These are phyloP conservation scores for Cadophora gregata DNA, from an alignment of 2,329 filamentous ascomycete species.

Conservation along the genomic window DNA sequence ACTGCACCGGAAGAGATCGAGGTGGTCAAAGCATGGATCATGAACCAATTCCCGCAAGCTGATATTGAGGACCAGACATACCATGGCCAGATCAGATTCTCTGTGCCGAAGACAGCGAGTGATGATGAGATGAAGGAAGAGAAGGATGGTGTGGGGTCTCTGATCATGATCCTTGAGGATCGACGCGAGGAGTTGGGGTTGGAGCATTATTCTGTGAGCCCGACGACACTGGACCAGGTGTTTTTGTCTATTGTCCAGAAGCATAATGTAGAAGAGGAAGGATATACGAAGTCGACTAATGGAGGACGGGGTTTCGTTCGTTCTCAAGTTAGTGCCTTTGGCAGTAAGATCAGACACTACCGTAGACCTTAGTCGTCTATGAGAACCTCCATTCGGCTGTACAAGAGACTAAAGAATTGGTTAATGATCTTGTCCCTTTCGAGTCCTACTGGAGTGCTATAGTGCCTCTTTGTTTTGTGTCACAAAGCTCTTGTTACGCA, in stretches of 20 bases:
- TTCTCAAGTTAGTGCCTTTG: too few species aligned
- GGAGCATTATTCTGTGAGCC: conserved; percentile 85
- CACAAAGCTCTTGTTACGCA: too few species aligned
- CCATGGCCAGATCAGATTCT: conserved; percentile 89
- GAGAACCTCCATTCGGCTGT: too few species aligned
- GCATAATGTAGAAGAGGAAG: conserved; percentile 80
- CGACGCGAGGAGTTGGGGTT: conserved; percentile 72
- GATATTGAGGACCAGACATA: conserved; percentile 75
- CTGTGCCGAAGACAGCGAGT: conserved; percentile 57
- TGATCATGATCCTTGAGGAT: conserved; percentile 77
- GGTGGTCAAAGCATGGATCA: conserved; percentile 70
- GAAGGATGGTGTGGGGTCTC: conserved; percentile 58
- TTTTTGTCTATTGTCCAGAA: conserved; percentile 84
- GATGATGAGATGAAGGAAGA: conserved; percentile 38
- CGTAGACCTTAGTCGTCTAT: too few species aligned
- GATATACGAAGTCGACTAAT: conserved; percentile 47
- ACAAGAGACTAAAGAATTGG: too few species aligned
- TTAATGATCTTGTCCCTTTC: too few species aligned
- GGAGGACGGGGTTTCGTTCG: conserved; percentile 4
- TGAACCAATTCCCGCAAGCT: conserved; percentile 64
- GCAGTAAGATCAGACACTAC: too few species aligned
- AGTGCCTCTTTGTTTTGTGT: too few species aligned
- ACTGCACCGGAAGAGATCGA: conserved; percentile 73
- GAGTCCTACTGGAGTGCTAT: too few species aligned
- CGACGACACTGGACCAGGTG: conserved; percentile 88